phyloP scores from a whole-genome alignment of 164 flowering plant species.

The Warburgia ugandensis region DNA sequence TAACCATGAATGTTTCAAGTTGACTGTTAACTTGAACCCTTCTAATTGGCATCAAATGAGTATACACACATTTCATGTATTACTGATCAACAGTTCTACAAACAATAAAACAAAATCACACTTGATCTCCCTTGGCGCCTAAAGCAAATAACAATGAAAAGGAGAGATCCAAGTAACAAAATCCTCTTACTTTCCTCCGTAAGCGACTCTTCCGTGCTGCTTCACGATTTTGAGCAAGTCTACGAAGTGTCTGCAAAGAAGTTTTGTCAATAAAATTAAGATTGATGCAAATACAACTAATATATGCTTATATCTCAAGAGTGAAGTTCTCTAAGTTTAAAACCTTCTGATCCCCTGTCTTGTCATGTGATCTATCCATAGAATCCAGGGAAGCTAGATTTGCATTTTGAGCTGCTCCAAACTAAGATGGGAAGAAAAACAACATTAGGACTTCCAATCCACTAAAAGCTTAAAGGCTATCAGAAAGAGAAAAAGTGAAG shows the following conservation, averaged over 20 bases:
- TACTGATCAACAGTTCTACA: too few species aligned
- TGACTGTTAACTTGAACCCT: too few species aligned
- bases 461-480: too few species aligned
- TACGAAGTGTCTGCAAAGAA: conserved; percentile 50
- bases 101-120: too few species aligned
- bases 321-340: background rate
- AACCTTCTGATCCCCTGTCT: conserved; percentile 72
- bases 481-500: too few species aligned
- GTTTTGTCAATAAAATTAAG: background rate
- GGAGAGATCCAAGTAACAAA: too few species aligned
- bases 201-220: conserved; percentile 81
- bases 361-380: conserved; percentile 41
- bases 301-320: background rate
- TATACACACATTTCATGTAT: too few species aligned
- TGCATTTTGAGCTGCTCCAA: conserved; percentile 35
- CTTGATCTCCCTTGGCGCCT: too few species aligned
- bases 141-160: too few species aligned
- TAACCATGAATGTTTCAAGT: too few species aligned
- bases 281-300: background rate
- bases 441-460: too few species aligned
- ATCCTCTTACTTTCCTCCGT: conserved; percentile 54
- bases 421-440: conserved; percentile 22
- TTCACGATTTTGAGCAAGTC: conserved; percentile 86
- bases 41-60: too few species aligned
- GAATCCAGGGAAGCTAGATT: conserved; percentile 42